Evolutionary conservation across 2,329 filamentous ascomycete species (phyloP).

Genomic region (Calonectria hawksworthii): DNA sequence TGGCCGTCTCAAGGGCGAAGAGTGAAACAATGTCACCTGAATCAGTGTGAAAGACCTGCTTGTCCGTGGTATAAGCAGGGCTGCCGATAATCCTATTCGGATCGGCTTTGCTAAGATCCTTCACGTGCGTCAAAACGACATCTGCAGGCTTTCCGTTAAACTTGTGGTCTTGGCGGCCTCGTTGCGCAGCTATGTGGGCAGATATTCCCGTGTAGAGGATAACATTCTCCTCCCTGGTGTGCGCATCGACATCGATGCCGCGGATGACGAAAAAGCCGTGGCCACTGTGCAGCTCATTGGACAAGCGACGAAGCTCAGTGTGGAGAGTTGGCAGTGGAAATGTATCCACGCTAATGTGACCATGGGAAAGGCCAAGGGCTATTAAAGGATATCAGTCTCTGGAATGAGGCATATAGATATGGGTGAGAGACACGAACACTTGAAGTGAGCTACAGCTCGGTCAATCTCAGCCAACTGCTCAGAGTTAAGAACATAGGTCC

Average conservation of each 20-base stretch:
- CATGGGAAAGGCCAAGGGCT: background rate
- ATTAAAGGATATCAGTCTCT: background rate
- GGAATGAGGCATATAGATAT: background rate
- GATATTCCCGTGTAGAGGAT: background rate
- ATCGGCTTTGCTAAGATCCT: background rate
- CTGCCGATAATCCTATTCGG: background rate
- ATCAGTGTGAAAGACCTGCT: background rate
- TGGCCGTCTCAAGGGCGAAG: slow-evolving; percentile 58
- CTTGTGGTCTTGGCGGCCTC: background rate
- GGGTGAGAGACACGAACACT: background rate
- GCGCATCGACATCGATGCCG: background rate
- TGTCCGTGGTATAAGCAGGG: background rate
- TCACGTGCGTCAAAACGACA: background rate
- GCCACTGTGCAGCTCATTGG: background rate
- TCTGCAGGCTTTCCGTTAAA: background rate
- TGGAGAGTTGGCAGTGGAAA: background rate
- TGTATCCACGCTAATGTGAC: background rate
- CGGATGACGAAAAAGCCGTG: background rate
- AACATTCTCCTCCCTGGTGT: background rate
- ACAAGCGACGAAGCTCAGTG: background rate
- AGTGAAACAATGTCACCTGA: background rate
- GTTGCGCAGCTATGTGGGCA: background rate
- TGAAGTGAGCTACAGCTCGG: background rate
- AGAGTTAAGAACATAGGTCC: background rate
- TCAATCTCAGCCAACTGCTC: background rate